phyloP scores from a whole-genome alignment of 179 eudicot species.

The Vitellaria paradoxa region DNA sequence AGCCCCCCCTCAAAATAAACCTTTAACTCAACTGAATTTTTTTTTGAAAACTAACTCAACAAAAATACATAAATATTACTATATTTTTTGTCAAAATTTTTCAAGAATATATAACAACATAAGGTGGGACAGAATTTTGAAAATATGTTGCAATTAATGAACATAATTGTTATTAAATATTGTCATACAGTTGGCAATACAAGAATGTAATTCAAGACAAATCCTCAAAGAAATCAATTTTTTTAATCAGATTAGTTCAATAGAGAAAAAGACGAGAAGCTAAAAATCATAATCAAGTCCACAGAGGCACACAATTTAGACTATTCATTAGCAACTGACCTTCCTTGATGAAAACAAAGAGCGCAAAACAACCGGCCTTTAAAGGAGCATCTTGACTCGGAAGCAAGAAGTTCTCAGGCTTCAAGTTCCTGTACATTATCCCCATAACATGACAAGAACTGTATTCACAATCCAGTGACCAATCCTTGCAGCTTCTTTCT shows the following conservation, averaged over 20 bases:
- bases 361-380: slow-evolving; percentile 75
- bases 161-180: too few species aligned
- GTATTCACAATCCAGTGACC: slow-evolving; percentile 66
- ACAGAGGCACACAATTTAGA: background rate
- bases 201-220: too few species aligned
- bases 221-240: background rate
- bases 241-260: background rate
- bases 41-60: too few species aligned
- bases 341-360: slow-evolving; percentile 73
- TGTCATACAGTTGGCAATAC: too few species aligned
- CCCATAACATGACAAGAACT: slow-evolving; percentile 88
- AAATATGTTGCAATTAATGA: too few species aligned
- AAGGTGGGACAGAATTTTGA: too few species aligned
- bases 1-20: background rate
- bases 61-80: background rate
- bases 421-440: slow-evolving; percentile 70
- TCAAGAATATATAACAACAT: too few species aligned
- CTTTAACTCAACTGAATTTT: background rate
- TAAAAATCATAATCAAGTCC: background rate
- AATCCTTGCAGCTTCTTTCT: slow-evolving; percentile 62
- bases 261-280: background rate
- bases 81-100: too few species aligned
- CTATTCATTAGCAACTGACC: slow-evolving; percentile 34
- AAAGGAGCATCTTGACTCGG: slow-evolving; percentile 38
- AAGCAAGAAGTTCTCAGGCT: slow-evolving; percentile 85